phyloP scores from a whole-genome alignment of 768 basidiomycete genomes.

The Tulasnella sp. region DNA sequence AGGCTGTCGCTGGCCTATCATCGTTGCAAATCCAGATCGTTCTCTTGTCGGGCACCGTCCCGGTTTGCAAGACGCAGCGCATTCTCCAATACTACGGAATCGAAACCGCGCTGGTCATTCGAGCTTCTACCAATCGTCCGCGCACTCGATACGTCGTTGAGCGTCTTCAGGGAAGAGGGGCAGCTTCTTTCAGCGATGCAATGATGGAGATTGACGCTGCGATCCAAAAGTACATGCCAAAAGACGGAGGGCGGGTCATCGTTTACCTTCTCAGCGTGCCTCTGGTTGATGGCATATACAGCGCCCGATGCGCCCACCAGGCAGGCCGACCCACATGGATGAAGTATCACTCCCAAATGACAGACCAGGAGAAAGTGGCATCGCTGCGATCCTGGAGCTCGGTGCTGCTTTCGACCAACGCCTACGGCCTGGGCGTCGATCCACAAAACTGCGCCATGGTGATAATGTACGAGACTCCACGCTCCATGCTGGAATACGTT shows the following conservation, averaged over 20 bases:
- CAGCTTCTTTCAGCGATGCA: not conserved
- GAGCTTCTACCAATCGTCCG: not conserved
- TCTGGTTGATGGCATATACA: not conserved
- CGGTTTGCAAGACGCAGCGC: not conserved
- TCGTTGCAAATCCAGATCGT: not conserved
- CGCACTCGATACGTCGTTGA: not conserved
- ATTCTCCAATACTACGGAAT: not conserved
- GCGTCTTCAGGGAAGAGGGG: not conserved
- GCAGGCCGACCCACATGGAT: not conserved
- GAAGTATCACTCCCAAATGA: not conserved
- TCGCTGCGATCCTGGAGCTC: not conserved
- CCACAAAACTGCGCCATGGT: not conserved
- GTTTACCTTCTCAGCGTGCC: not conserved
- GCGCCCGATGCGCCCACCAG: not conserved
- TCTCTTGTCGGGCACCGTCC: not conserved
- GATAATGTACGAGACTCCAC: not conserved
- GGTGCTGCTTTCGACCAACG: not conserved
- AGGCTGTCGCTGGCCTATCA: not conserved
- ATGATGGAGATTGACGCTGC: not conserved
- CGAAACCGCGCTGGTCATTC: not conserved
- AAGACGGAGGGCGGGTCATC: not conserved
- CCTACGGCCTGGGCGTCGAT: not conserved
- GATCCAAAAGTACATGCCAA: not conserved
- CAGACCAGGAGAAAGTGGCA: not conserved
- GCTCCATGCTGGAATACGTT: not conserved